Evolutionary conservation across 2,329 filamentous ascomycete genomes (phyloP).

Genomic region (Stemphylium vesicarium): DNA sequence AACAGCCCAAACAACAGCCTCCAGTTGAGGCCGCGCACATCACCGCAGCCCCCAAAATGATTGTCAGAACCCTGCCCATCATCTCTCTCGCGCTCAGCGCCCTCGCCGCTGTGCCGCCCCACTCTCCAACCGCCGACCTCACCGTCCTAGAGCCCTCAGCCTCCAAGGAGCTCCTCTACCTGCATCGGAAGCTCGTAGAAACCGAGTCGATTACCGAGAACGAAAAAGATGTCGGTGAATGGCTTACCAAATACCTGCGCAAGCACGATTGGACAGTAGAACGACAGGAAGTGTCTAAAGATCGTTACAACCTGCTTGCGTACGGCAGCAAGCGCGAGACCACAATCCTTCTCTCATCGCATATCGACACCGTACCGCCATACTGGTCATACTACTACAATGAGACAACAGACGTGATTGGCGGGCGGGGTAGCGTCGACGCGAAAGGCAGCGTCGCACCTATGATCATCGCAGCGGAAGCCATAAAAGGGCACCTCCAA

Average conservation of each 20-base stretch:
- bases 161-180: constrained; percentile 64
- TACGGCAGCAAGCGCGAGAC: constrained; percentile 62
- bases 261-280: constrained; percentile 67
- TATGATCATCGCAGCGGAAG: constrained; percentile 71
- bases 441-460: constrained; percentile 67
- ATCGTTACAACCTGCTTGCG: constrained; percentile 79
- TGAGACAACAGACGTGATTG: constrained; percentile 60
- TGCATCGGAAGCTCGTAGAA: constrained; percentile 78
- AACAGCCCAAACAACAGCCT: constrained; percentile 5
- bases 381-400: constrained; percentile 70
- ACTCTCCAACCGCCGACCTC: constrained; percentile 10
- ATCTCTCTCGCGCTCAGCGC: constrained; percentile 18
- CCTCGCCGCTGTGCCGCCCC: constrained; percentile 9
- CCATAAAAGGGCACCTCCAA: constrained; percentile 54
- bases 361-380: constrained; percentile 78
- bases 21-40: not conserved
- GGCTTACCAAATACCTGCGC: constrained; percentile 71
- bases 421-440: constrained; percentile 75
- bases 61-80: constrained; percentile 22
- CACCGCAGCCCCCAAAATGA: constrained; percentile 12
- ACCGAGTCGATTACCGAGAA: constrained; percentile 74
- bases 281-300: constrained; percentile 58
- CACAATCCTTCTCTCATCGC: constrained; percentile 73
- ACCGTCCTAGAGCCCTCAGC: constrained; percentile 25
- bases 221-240: constrained; percentile 72